Percentiles rank a stretch among this genome's conserved stretches.
Evolutionary conservation across 2,329 filamentous ascomycete genomes (phyloP).

Genomic region (Colletotrichum sp.): DNA sequence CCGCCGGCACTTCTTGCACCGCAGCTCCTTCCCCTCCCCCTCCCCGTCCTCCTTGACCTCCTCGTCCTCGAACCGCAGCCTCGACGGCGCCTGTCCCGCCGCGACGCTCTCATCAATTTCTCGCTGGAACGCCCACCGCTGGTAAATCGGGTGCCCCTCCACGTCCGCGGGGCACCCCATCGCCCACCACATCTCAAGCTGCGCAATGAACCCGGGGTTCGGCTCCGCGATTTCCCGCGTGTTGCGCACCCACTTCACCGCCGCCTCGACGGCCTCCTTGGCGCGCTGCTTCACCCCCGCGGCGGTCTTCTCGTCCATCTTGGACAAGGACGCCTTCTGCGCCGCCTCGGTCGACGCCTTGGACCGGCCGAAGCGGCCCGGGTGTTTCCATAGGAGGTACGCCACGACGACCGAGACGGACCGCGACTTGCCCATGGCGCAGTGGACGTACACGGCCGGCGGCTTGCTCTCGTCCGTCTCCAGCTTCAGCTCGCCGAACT

Average conservation of each 20-base stretch:
- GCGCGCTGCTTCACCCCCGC: conserved; percentile 39
- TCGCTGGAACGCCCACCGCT: conserved; percentile 68
- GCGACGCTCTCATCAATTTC: conserved; percentile 66
- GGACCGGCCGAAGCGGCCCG: conserved; percentile 53
- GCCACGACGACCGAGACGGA: conserved; percentile 86
- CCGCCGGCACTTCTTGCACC: conserved; percentile 90
- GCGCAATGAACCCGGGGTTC: conserved; percentile 89
- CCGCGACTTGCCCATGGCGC: conserved; percentile 95
- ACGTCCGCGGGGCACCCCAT: conserved; percentile 78
- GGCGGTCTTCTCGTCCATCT: conserved; percentile 24
- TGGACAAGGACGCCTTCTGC: not conserved
- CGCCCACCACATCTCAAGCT: conserved; percentile 84
- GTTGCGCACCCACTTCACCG: conserved; percentile 72
- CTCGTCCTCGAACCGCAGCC: conserved; percentile 84
- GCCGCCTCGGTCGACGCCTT: conserved; percentile 43
- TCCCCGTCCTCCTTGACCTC: conserved; percentile 37
- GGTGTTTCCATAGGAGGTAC: conserved; percentile 77
- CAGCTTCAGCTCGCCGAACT: conserved; percentile 9
- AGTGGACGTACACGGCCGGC: conserved; percentile 65
- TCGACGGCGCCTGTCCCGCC: conserved; percentile 79
- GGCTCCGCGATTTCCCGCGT: conserved; percentile 83
- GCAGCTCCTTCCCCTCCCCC: conserved; percentile 60
- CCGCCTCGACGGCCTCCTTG: conserved; percentile 57
- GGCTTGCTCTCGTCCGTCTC: conserved; percentile 16
- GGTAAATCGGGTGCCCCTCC: conserved; percentile 76